Conservation (phyloP, 768 basidiomycete genomes). For the Tylopilus sp. region DNA sequence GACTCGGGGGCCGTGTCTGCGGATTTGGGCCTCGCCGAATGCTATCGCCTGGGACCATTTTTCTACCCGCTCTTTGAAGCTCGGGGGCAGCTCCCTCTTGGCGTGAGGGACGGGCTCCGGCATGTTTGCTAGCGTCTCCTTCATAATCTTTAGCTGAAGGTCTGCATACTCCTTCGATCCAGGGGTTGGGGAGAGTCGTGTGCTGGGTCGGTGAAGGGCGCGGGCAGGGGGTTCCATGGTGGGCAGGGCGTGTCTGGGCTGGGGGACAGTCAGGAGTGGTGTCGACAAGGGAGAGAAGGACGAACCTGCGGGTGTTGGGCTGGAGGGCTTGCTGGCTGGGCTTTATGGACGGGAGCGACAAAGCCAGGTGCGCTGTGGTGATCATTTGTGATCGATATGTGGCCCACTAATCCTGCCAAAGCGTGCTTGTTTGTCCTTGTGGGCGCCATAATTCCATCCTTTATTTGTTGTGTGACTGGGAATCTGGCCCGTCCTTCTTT, state of each 20-base stretch:
- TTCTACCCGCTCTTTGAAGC: slow-evolving; percentile 1
- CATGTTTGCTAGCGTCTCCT: slow-evolving; percentile 13
- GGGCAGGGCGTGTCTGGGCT: slow-evolving; percentile 17
- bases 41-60: slow-evolving; percentile 18
- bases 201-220: not conserved
- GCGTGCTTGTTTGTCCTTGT: slow-evolving; percentile 46
- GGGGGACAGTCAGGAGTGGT: not conserved
- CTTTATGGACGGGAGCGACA: slow-evolving; percentile 29
- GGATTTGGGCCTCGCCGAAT: slow-evolving; percentile 21
- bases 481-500: slow-evolving; percentile 13
- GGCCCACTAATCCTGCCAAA: slow-evolving; percentile 27
- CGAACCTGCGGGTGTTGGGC: slow-evolving; percentile 2
- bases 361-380: slow-evolving; percentile 23
- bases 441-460: slow-evolving; percentile 32
- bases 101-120: slow-evolving; percentile 16
- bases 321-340: not conserved
- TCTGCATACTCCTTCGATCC: slow-evolving; percentile 17
- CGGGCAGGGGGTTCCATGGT: slow-evolving; percentile 10
- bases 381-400: slow-evolving; percentile 34
- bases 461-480: slow-evolving; percentile 31
- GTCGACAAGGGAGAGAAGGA: not conserved
- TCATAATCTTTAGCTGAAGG: slow-evolving; percentile 20
- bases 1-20: slow-evolving; percentile 19
- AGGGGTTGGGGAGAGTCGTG: slow-evolving; percentile 12
- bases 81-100: not conserved